Percentiles rank a stretch among this genome's conserved stretches.
Conservation (phyloP, 768 basidiomycete species). For the Brasilioporus rufonigricans region DNA sequence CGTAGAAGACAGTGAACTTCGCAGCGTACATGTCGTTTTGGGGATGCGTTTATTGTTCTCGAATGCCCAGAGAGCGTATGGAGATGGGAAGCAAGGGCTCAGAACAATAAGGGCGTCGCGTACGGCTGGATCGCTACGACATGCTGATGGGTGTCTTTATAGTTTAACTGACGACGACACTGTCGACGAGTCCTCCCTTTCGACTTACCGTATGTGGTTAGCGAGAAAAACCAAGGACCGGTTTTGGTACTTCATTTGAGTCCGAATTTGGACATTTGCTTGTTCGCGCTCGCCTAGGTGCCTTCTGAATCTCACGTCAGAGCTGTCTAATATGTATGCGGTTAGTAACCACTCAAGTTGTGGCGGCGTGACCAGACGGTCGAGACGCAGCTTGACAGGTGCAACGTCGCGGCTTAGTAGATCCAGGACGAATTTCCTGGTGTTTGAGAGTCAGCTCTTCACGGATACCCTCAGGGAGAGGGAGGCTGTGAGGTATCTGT, state of each 20-base stretch:
- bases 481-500: no score
- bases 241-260: conserved; percentile 23
- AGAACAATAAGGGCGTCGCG: conserved; percentile 33
- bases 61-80: background rate
- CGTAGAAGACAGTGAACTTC: conserved; percentile 29
- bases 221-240: conserved; percentile 15
- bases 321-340: background rate
- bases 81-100: background rate
- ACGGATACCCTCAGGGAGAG: no score
- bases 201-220: conserved; percentile 27
- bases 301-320: background rate
- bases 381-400: no score
- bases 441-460: background rate
- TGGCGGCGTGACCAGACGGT: no score
- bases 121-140: conserved; percentile 18
- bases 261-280: conserved; percentile 27
- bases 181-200: conserved; percentile 19
- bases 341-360: background rate
- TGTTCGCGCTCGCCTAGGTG: conserved; percentile 12
- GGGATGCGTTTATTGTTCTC: conserved; percentile 29
- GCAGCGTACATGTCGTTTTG: conserved; percentile 27
- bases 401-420: no score
- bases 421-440: no score
- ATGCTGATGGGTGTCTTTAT: conserved; percentile 23
- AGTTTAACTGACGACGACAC: no score